Conservation (phyloP, 768 basidiomycete species). For the Sporobolomyces pararoseus region DNA sequence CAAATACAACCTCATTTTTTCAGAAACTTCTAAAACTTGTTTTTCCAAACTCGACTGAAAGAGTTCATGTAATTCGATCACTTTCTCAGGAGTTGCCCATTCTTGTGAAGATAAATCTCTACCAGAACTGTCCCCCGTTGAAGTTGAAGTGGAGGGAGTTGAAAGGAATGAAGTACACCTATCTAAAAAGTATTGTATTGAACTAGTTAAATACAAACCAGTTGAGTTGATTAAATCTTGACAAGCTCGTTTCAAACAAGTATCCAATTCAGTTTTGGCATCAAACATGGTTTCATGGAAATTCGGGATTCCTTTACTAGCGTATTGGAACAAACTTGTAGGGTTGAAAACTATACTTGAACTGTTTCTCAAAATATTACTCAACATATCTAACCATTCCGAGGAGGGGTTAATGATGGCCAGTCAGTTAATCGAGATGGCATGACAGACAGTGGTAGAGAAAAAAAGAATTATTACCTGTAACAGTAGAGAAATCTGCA, state of each 20-base stretch:
- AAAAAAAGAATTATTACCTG: constrained; percentile 11
- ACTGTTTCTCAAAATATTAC: constrained; percentile 26
- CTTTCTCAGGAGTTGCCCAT: constrained; percentile 58
- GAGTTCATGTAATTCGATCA: constrained; percentile 55
- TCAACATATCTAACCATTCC: constrained; percentile 21
- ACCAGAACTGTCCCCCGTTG: neutral
- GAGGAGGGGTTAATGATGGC: too few species aligned
- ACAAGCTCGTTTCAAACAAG: constrained; percentile 76
- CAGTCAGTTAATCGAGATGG: too few species aligned
- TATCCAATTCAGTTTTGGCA: constrained; percentile 75
- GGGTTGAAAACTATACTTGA: constrained; percentile 40
- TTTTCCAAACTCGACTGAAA: constrained; percentile 53
- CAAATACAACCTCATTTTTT: constrained; percentile 68
- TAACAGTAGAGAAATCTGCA: constrained; percentile 45
- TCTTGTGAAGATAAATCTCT: constrained; percentile 50
- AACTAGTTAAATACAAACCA: constrained; percentile 58
- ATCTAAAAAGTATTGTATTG: constrained; percentile 64
- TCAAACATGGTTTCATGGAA: constrained; percentile 62
- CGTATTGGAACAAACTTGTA: constrained; percentile 35
- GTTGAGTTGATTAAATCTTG: constrained; percentile 73
- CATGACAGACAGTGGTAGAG: too few species aligned
- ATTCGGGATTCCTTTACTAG: constrained; percentile 34
- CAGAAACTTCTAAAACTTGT: constrained; percentile 56
- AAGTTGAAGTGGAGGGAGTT: constrained; percentile 23
- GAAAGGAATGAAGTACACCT: constrained; percentile 52